phyloP scores from a whole-genome alignment of 202 grass and related monocot genomes.

The Panicum hallii region DNA sequence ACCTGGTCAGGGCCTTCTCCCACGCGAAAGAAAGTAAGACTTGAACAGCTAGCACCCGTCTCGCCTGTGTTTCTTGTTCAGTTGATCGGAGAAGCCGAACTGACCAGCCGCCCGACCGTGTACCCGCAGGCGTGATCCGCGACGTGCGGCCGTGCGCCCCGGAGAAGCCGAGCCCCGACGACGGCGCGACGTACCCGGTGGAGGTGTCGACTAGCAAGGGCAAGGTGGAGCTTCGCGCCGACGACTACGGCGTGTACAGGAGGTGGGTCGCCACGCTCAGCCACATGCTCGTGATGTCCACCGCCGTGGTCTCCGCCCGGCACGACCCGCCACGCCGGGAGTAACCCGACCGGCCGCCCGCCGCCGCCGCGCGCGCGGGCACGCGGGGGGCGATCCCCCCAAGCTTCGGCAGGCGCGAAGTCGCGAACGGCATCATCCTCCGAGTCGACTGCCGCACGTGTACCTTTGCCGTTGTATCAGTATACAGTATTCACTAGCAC shows the following conservation, averaged over 20 bases:
- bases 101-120: neutral
- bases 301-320: slow-evolving; percentile 51
- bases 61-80: neutral
- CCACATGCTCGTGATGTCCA: slow-evolving; percentile 85
- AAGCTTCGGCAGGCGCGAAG: neutral
- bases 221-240: slow-evolving; percentile 81
- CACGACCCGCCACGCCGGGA: slow-evolving; percentile 27
- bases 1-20: slow-evolving; percentile 79
- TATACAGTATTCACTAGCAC: neutral
- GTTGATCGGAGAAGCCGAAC: neutral
- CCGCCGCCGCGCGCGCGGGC: neutral
- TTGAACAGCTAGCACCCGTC: neutral
- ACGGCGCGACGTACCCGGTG: slow-evolving; percentile 71
- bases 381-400: neutral
- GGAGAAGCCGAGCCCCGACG: slow-evolving; percentile 60
- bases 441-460: neutral
- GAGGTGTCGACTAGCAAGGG: slow-evolving; percentile 84
- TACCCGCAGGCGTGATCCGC: slow-evolving; percentile 63
- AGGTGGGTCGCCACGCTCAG: slow-evolving; percentile 89
- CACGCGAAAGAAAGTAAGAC: slow-evolving; percentile 79
- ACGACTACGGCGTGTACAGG: slow-evolving; percentile 81
- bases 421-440: neutral
- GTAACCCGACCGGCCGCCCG: neutral
- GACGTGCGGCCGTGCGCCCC: slow-evolving; percentile 65
- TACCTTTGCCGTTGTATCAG: slow-evolving; percentile 10